Conservation (phyloP, 352 stramenopile species). For the Phytophthora sojae region DNA sequence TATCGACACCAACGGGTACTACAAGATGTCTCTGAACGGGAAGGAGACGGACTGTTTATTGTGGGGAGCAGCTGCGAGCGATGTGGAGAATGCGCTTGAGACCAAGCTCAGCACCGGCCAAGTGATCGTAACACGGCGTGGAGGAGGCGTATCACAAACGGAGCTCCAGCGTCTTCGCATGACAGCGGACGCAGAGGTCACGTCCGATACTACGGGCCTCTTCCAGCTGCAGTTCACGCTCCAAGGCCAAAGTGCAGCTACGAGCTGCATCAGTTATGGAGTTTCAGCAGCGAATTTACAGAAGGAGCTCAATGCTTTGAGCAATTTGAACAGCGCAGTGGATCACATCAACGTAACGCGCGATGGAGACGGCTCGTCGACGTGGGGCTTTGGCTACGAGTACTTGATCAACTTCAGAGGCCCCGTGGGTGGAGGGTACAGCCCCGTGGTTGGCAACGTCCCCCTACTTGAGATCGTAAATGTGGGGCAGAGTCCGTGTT, state of each 20-base stretch:
- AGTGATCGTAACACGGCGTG: conserved; percentile 65
- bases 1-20: conserved; percentile 63
- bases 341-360: conserved; percentile 60
- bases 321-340: conserved; percentile 38
- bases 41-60: conserved; percentile 51
- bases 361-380: conserved; percentile 63
- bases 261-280: conserved; percentile 78
- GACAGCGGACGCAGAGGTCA: conserved; percentile 73
- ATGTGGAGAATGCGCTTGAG: conserved; percentile 61
- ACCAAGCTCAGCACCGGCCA: conserved; percentile 38
- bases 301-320: conserved; percentile 65
- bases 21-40: conserved; percentile 43
- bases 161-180: conserved; percentile 78
- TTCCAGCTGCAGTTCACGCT: conserved; percentile 76
- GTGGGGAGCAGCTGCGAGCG: conserved; percentile 61
- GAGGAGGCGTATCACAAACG: conserved; percentile 66
- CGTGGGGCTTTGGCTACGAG: conserved; percentile 83
- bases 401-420: conserved; percentile 76
- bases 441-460: conserved; percentile 68
- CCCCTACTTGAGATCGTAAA: conserved; percentile 59
- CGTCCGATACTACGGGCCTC: conserved; percentile 41
- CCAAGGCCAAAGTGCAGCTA: conserved; percentile 55
- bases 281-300: conserved; percentile 68
- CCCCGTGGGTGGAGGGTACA: conserved; percentile 61
- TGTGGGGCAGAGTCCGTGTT: conserved; percentile 52